Base-by-base conservation (phyloP, 805 yeast genomes). In the Hanseniaspora thailandica region DNA sequence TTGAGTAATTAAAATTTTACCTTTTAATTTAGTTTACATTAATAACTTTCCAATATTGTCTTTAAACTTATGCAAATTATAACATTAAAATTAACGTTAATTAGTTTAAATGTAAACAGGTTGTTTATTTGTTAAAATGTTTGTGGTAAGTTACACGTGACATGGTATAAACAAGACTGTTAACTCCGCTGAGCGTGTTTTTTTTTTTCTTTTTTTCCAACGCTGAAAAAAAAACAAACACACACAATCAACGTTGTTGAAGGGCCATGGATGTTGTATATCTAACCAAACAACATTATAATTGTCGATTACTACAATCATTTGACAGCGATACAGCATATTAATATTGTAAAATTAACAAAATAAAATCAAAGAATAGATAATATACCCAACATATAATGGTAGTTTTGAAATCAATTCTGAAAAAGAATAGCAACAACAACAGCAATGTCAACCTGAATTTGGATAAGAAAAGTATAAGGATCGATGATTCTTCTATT, bases 401-500 rank as follows among this genome's bases (percentile, higher is more conserved):
- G 53, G 41, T 26, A 3, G 47, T 25, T 17, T 22, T 49, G 12
- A 49, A 49, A 13, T 49, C 53, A 17, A 49, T 49, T 33, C 33
- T 49, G 19, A 49, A 49, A 34, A 49, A 41, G 22, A 31, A 39
- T 15, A 19, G 23, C 10, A 34, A 41, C 26, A 40, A 28, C 20
- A 19, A 26, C 25, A 26, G 15, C 17, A 49, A 49, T 41, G 53
- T 49, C 28, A 34, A 41, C 12, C 26, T 49, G 15, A 49, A 49
- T 26, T 22, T 49, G 6, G 53, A 49, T 25, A 49, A 41, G 25
- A 49, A 49, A n/a, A 49, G 53, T 26, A 49, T 49, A 12, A 31
- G 34, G 15, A 33, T 49, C 5, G 47, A 49, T 22, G 53, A 49
- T 3, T 26, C 41, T 5, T 38, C 53, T 3, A 39, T 49, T 26